Percentiles rank a stretch among this genome's conserved stretches.
Evolutionary conservation across 441 rosid species (phyloP).

Genomic region (Bruguiera hainesii): DNA sequence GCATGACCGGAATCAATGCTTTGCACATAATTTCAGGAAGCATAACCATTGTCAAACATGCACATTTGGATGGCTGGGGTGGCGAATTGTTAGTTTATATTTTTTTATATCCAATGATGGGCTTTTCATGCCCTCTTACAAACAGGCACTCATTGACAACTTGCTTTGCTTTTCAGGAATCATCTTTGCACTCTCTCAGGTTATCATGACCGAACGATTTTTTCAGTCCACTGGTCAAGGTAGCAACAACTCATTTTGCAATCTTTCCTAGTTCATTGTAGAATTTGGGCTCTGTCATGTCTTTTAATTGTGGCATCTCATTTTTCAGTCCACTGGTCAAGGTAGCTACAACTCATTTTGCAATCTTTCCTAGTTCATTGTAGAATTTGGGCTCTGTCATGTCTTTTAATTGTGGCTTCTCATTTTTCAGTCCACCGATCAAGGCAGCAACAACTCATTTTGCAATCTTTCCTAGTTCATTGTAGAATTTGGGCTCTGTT

Average conservation of each 20-base stretch:
- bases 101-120: neutral
- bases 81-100: neutral
- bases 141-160: conserved; percentile 12
- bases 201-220: conserved; percentile 88
- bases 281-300: too few relatives aligned
- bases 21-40: neutral
- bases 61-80: neutral
- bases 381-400: too few relatives aligned
- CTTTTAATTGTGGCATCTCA: conserved; percentile 5
- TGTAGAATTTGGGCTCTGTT: too few relatives aligned
- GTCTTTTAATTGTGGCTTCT: too few relatives aligned
- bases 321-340: neutral
- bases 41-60: neutral
- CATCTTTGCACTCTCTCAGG: conserved; percentile 84
- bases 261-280: too few relatives aligned
- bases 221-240: conserved; percentile 98
- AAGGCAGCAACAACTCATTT: neutral
- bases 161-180: conserved; percentile 54
- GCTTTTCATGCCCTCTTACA: neutral
- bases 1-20: neutral
- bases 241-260: conserved; percentile 23
- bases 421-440: neutral
- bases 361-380: neutral
- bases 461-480: neutral
- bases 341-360: neutral